Evolutionary conservation across 306 rosid species (phyloP).

Genomic region (Ormosia emarginata): DNA sequence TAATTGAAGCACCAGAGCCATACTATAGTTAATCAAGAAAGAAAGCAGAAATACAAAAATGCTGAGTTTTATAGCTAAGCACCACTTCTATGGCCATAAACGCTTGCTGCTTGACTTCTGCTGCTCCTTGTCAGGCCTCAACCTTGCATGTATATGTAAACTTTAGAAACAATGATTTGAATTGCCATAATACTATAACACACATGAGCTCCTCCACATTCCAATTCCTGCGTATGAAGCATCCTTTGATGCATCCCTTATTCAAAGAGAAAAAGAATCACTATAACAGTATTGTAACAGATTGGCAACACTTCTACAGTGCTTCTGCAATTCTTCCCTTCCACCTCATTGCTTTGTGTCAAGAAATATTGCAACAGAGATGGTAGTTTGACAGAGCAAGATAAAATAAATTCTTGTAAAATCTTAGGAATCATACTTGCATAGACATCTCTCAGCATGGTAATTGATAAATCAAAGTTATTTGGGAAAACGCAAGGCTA

Average conservation of each 20-base stretch:
- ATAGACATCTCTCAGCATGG: slow-evolving; percentile 3
- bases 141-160: not conserved
- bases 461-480: not conserved
- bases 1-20: not conserved
- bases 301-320: not conserved
- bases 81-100: not conserved
- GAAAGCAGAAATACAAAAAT: not conserved
- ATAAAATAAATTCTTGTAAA: slow-evolving; percentile 1
- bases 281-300: not conserved
- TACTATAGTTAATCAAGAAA: not conserved
- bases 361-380: not conserved
- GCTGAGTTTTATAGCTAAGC: not conserved
- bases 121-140: slow-evolving; percentile 3
- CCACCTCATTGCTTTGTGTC: slow-evolving; percentile 9
- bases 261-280: slow-evolving; percentile 14
- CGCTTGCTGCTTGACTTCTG: not conserved
- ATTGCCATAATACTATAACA: not conserved
- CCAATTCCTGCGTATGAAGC: slow-evolving; percentile 3
- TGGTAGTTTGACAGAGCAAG: not conserved
- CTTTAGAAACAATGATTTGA: not conserved
- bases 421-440: not conserved
- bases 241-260: slow-evolving; percentile 21
- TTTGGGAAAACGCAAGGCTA: not conserved
- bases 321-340: slow-evolving; percentile 15
- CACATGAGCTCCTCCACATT: not conserved